phyloP scores from a whole-genome alignment of 2,329 filamentous ascomycete species.

The Phialophora chinensis region DNA sequence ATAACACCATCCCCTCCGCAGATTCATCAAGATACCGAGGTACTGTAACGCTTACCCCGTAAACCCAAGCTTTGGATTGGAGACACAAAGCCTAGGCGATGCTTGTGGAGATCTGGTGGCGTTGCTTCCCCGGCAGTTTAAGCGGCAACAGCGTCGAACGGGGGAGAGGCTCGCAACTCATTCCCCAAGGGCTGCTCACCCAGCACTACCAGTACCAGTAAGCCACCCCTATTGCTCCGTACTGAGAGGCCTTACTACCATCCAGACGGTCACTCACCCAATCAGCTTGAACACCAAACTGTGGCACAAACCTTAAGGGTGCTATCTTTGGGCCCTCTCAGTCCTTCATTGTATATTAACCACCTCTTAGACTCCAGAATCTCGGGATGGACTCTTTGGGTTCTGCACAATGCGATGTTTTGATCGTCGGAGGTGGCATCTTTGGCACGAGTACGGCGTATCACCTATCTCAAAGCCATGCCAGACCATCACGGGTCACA shows the following conservation, averaged over 20 bases:
- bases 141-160: not conserved
- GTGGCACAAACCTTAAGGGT: too few relatives aligned
- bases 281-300: too few relatives aligned
- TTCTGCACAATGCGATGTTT: conserved; percentile 18
- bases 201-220: too few relatives aligned
- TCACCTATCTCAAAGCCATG: conserved; percentile 55
- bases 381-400: conserved; percentile 14
- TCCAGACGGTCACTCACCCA: too few relatives aligned
- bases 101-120: conserved; percentile 6
- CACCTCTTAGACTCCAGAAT: not conserved
- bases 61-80: not conserved
- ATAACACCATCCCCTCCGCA: not conserved
- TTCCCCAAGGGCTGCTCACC: not conserved
- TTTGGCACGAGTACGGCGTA: conserved; percentile 72
- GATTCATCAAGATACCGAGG: not conserved
- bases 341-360: not conserved
- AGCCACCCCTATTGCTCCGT: too few relatives aligned
- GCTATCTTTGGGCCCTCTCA: too few relatives aligned
- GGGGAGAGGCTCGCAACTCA: not conserved
- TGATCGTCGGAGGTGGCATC: conserved; percentile 70
- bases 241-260: too few relatives aligned
- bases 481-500: conserved; percentile 55
- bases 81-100: not conserved
- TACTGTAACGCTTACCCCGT: not conserved
- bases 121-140: not conserved